Conservation (phyloP, 768 basidiomycete species). For the Pilatotrama ljubarskyi region DNA sequence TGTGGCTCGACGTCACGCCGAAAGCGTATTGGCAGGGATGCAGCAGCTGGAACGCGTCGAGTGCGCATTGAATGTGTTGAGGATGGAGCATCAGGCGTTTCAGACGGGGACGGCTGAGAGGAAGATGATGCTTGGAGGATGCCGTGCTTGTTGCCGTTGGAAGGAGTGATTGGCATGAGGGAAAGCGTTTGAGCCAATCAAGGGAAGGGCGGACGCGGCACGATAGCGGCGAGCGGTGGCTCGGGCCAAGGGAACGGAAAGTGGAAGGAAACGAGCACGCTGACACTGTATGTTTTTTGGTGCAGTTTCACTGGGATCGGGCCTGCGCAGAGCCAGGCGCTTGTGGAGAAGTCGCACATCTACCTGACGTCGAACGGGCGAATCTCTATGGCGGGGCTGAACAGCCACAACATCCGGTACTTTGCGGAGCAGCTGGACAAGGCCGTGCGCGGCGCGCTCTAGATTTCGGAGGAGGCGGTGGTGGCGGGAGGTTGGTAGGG, state of each 20-base stretch:
- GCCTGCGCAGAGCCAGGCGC: constrained; percentile 58
- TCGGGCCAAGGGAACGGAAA: background rate
- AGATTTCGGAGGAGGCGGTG: constrained; percentile 6
- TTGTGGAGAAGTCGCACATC: constrained; percentile 75
- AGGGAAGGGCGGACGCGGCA: constrained; percentile 1
- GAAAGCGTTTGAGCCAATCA: constrained; percentile 15
- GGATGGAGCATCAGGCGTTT: constrained; percentile 15
- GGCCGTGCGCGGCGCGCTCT: constrained; percentile 55
- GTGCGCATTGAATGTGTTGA: background rate
- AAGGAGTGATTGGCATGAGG: constrained; percentile 9
- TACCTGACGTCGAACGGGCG: constrained; percentile 87
- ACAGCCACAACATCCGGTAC: constrained; percentile 73
- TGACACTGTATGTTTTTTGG: constrained; percentile 20
- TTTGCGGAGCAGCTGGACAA: constrained; percentile 72
- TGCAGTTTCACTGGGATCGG: constrained; percentile 83
- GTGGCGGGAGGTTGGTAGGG: background rate
- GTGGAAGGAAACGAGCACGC: background rate
- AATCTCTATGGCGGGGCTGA: constrained; percentile 94
- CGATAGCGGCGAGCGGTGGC: constrained; percentile 10
- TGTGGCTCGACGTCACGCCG: too few species aligned
- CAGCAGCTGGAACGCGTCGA: background rate
- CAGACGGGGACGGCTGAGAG: background rate
- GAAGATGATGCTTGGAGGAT: constrained; percentile 5
- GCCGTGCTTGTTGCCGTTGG: constrained; percentile 8
- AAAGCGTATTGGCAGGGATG: too few species aligned